Base-by-base conservation (phyloP, 1,284 basidiomycete genomes). In the Pseudomicrostroma phylloplanum region DNA sequence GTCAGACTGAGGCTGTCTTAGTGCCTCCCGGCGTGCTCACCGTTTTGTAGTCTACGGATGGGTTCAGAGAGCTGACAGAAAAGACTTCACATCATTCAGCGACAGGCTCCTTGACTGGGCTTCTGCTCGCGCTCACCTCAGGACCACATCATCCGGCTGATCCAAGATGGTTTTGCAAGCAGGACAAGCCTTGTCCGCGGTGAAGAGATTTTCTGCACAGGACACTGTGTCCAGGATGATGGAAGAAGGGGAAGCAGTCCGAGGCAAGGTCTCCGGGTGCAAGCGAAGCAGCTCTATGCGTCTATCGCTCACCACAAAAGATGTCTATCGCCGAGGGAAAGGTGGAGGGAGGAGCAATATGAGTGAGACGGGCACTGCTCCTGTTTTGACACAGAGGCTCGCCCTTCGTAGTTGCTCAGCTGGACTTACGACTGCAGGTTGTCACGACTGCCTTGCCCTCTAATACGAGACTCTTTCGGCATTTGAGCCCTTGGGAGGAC, bases 141-240 rank as follows among this genome's bases (percentile, higher is more conserved):
- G 51, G 21, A 70, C 68, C 26, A 62, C 67, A 58, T 61, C 51
- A 36, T 70, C 65, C 4, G 67, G 62, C 17, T 51, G 58, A 25
- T 60, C 51, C 8, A 70, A 58, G 11, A 48, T 30, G n/a, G 65
- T 56, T 23, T 68, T 65, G 57, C 69, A 70, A 53, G 69, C 69
- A 19, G 69, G 69, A 48, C 69, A 70, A 11, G 56, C 25, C n/a
- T 63, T 61, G 26, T 63, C 60, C 13, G 49, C 59, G 17, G 59
- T 68, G 58, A 70, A 68, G 55, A 68, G 63, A 46, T 57, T 54
- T 46, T 68, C 62, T 30, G 69, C 69, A 53, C 69, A 70, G 13
- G 39, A 40, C 11, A 67, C 67, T 64, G 41, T 19, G n/a, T 1
- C 30, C 30, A 9, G n/a, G n/a, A 7, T 30, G 19, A 15, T 9